Evolutionary conservation across 2,329 filamentous ascomycete species (phyloP).

Genomic region (Grosmannia penicillata): DNA sequence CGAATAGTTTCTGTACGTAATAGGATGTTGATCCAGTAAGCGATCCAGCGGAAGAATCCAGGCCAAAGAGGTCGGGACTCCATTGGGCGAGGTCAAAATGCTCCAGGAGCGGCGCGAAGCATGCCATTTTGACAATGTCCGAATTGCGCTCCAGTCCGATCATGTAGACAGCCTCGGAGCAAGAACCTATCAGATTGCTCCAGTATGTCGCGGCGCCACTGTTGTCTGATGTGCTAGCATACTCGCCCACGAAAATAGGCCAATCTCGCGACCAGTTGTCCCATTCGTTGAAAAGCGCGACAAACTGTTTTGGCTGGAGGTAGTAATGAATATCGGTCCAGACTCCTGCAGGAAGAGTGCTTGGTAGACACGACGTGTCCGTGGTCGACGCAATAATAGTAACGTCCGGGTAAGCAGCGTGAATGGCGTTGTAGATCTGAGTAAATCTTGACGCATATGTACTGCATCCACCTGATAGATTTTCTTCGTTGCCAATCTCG

Average conservation of each 20-base stretch:
- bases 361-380: slow-evolving; percentile 9
- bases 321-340: slow-evolving; percentile 21
- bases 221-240: slow-evolving; percentile 25
- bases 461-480: slow-evolving; percentile 35
- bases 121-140: slow-evolving; percentile 2
- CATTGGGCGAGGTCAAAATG: slow-evolving; percentile 3
- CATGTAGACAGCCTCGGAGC: slow-evolving; percentile 7
- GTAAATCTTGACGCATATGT: slow-evolving; percentile 42
- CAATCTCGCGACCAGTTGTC: slow-evolving; percentile 19
- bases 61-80: slow-evolving; percentile 3
- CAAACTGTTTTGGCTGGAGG: slow-evolving; percentile 32
- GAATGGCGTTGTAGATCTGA: slow-evolving; percentile 43
- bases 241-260: slow-evolving; percentile 1
- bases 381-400: slow-evolving; percentile 19
- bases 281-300: slow-evolving; percentile 34
- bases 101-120: slow-evolving; percentile 3
- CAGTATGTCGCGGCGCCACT: slow-evolving; percentile 36
- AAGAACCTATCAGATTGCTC: slow-evolving; percentile 7
- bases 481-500: slow-evolving; percentile 56
- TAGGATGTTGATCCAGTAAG: slow-evolving; percentile 1
- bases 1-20: slow-evolving; percentile 5
- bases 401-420: slow-evolving; percentile 14
- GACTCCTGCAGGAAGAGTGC: slow-evolving; percentile 10
- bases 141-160: slow-evolving; percentile 8
- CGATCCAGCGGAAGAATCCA: not conserved